Evolutionary conservation across 139 green algal species (phyloP).

Genomic region (Chlamydomonas applanata): DNA sequence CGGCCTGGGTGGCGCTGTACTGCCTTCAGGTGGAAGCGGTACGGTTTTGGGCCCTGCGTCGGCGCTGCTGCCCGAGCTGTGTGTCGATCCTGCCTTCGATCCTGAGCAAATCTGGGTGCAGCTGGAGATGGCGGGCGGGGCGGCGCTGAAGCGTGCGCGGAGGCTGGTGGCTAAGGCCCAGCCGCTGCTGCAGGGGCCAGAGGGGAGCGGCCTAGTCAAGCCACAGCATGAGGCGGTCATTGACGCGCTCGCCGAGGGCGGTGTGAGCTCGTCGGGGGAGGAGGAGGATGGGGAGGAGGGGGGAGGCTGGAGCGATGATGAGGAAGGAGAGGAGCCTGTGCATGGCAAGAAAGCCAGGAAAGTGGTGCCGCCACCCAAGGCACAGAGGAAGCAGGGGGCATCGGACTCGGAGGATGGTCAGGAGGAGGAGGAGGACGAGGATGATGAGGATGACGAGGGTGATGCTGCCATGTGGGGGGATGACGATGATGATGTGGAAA

Average conservation of each 20-base stretch:
- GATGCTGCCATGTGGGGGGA: background rate
- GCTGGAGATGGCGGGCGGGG: slow-evolving; percentile 22
- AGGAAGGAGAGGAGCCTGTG: background rate
- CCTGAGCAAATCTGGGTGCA: slow-evolving; percentile 56
- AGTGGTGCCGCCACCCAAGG: no score
- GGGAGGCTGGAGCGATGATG: background rate
- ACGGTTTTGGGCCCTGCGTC: background rate
- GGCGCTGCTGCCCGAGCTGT: slow-evolving; percentile 36
- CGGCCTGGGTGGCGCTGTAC: background rate
- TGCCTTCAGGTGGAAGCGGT: background rate
- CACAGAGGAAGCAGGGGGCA: no score
- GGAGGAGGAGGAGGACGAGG: slow-evolving; percentile 6
- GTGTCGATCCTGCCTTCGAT: slow-evolving; percentile 48
- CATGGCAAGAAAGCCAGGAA: no score
- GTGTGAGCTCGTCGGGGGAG: background rate
- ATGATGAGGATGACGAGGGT: slow-evolving; percentile 17
- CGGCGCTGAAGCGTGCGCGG: slow-evolving; percentile 23
- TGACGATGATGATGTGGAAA: slow-evolving; percentile 9
- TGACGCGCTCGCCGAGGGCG: slow-evolving; percentile 26
- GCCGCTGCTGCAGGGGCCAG: background rate
- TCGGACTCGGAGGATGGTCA: background rate
- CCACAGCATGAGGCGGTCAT: slow-evolving; percentile 32
- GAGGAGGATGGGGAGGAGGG: background rate
- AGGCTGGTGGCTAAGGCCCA: background rate
- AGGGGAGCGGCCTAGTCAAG: slow-evolving; percentile 23